Percentiles rank a stretch among this genome's conserved stretches.
Evolutionary conservation across 768 basidiomycete genomes (phyloP).

Genomic region (Kwoniella botswanensis): DNA sequence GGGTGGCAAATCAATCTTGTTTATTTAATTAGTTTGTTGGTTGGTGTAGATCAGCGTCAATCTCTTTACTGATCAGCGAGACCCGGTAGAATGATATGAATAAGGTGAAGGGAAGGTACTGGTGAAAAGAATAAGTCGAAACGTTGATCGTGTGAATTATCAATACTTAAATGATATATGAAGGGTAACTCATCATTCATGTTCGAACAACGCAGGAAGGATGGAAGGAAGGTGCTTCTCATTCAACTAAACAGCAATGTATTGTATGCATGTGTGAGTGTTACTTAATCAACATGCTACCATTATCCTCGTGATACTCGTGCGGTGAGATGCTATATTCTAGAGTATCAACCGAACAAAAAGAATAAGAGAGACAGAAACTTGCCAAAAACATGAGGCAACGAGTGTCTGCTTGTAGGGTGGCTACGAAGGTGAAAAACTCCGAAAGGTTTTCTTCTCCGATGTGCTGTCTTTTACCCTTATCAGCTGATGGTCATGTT

Average conservation of each 20-base stretch:
- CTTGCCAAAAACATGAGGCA: background rate
- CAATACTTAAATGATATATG: background rate
- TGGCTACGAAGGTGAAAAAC: background rate
- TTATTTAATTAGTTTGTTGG: background rate
- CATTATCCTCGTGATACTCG: background rate
- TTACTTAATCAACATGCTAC: background rate
- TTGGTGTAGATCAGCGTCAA: background rate
- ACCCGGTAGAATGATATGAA: background rate
- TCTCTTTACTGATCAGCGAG: background rate
- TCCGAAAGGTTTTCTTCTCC: background rate
- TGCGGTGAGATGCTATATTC: background rate
- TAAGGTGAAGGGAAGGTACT: background rate
- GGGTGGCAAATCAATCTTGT: conserved; percentile 3
- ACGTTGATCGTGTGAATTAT: background rate
- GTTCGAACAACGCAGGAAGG: background rate
- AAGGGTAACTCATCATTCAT: background rate
- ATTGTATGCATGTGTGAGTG: background rate
- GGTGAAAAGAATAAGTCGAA: background rate
- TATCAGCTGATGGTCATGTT: no score
- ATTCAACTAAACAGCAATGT: background rate
- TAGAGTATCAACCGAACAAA: background rate
- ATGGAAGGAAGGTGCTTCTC: background rate
- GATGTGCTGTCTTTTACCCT: no score
- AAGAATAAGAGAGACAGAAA: background rate
- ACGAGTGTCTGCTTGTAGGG: background rate